Percentiles rank a stretch among this genome's conserved stretches.
These are phyloP conservation scores for Mycoemilia scoparia DNA, from an alignment of 192 early-diverging fungal genomes.

Conservation along the genomic window DNA sequence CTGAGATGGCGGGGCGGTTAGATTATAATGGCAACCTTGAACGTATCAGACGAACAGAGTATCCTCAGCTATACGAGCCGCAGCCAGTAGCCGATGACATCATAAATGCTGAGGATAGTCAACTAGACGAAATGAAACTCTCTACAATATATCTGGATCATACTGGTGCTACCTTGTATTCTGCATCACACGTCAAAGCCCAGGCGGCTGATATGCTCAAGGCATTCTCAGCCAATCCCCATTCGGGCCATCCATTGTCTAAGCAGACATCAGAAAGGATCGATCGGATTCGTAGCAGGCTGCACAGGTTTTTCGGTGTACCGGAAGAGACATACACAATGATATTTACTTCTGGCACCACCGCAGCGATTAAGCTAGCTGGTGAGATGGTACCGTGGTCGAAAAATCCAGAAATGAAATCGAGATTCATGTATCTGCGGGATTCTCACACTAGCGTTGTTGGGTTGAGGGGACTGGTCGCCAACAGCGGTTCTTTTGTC, in stretches of 20 bases:
- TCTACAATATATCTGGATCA: slow-evolving; percentile 41
- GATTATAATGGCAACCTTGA: slow-evolving; percentile 30
- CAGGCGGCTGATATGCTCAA: slow-evolving; percentile 25
- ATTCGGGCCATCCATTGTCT: slow-evolving; percentile 38
- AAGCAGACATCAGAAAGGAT: slow-evolving; percentile 30
- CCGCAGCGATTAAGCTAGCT: slow-evolving; percentile 52
- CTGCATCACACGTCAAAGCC: slow-evolving; percentile 20
- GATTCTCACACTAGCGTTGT: slow-evolving; percentile 59
- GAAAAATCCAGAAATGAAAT: slow-evolving; percentile 1
- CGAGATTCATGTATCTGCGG: slow-evolving; percentile 37
- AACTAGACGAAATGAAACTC: slow-evolving; percentile 13
- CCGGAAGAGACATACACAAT: slow-evolving; percentile 39
- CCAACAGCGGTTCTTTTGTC: slow-evolving; percentile 13
- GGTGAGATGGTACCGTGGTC: slow-evolving; percentile 51
- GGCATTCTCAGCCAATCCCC: slow-evolving; percentile 44
- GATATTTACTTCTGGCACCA: slow-evolving; percentile 64
- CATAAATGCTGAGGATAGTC: too few relatives aligned
- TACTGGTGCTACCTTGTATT: slow-evolving; percentile 37
- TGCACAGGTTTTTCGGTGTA: slow-evolving; percentile 39
- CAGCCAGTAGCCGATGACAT: not conserved
- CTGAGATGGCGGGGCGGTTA: too few relatives aligned
- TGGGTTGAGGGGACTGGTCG: slow-evolving; percentile 42
- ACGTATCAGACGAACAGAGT: slow-evolving; percentile 29
- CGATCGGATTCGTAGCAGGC: slow-evolving; percentile 29
- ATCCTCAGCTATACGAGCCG: slow-evolving; percentile 30